Evolutionary conservation across 768 basidiomycete genomes (phyloP), one percentile per base, ranked within the genome.

Genomic region (Nidularia sp.): DNA sequence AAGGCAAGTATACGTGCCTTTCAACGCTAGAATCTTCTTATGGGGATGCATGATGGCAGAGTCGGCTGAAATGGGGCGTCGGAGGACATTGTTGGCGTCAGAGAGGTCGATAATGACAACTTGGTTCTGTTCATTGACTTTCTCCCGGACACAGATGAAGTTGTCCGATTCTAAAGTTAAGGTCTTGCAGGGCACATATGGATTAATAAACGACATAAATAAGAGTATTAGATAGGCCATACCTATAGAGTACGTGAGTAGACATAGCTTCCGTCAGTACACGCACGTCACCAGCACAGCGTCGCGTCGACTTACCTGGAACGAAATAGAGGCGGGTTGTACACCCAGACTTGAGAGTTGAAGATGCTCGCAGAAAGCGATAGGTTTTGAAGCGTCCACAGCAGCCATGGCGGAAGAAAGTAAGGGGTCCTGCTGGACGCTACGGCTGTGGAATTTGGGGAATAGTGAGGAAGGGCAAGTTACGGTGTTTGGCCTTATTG

Each of bases 61-160:
- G 68, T 99, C 97, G n/a, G 97, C 97, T 25, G 91, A 89, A 64
- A 99, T 98, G 56, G 94, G 94, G 60, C 94, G 79, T 54, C 94
- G 87, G 51, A 95, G 81, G 62, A 98, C 90, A 87, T 96, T 92
- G 76, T 98, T 98, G 62, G 95, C 93, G 70, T 98, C 93, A 55
- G 88, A 78, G 57, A 99, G 86, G 85, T 98, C 96, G 66, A 99
- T 90, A 66, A 99, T 98, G 67, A 98, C 96, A 57, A 99, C 97
- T 72, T 98, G 95, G 72, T 96, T 93, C 65, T 92, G 87, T 57
- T 95, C 94, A 62, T 89, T 86, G 64, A 93, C 82, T 70, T 93
- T 94, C 76, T 98, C 96, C 52, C 96, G 90, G 55, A 98, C 85
- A 69, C 97, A 98, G 62, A 99, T 97, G 72, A 91, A 99, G 68